Evolutionary conservation across 306 rosid species (phyloP).

Genomic region (Acmispon strigosus): DNA sequence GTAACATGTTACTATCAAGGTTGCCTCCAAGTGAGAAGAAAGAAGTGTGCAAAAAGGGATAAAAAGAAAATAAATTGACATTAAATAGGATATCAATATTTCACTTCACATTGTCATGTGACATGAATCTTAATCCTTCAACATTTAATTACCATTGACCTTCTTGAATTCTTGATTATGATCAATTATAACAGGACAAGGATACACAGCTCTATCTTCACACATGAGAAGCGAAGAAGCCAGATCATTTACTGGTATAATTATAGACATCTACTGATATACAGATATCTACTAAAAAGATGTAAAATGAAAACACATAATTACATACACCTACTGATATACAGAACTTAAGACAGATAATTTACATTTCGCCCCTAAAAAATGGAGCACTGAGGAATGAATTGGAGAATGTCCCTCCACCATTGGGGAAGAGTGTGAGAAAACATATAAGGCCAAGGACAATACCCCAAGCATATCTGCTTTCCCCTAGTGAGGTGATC

Average conservation of each 20-base stretch:
- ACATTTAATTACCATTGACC: neutral
- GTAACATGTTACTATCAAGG: neutral
- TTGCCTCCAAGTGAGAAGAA: no score
- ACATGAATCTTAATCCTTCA: no score
- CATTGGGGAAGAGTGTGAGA: conserved; percentile 84
- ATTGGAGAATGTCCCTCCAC: conserved; percentile 78
- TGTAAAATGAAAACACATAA: neutral
- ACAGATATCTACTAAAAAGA: no score
- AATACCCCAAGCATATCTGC: conserved; percentile 79
- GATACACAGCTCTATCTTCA: neutral
- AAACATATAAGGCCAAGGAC: conserved; percentile 75
- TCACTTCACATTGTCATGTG: no score
- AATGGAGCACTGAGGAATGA: conserved; percentile 64
- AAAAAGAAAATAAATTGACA: no score
- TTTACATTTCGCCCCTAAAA: conserved; percentile 64
- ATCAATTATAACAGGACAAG: neutral
- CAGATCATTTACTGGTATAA: neutral
- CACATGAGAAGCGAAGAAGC: neutral
- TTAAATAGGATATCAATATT: no score
- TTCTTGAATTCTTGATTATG: neutral
- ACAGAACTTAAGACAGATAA: neutral
- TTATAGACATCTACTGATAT: neutral
- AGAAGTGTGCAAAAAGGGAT: no score
- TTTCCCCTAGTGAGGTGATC: conserved; percentile 69
- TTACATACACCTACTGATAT: neutral